These are phyloP conservation scores for Galeopsis tetrahit DNA, from an alignment of 257 asterid genomes.

Conservation along the genomic window DNA sequence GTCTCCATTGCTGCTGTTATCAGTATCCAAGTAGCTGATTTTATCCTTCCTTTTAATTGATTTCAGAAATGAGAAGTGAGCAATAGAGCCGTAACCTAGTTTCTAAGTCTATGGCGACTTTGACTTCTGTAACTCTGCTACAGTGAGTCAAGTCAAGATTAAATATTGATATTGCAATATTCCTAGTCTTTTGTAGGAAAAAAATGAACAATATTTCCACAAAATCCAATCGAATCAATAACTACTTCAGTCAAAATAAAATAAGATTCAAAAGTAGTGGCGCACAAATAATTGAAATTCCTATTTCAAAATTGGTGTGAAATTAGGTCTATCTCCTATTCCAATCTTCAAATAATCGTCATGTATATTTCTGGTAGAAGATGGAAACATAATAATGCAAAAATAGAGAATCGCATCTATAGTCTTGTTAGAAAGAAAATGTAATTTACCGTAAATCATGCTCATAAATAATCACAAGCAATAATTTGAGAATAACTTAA, in stretches of 20 bases:
- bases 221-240: no score
- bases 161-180: no score
- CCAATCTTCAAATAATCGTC: not conserved
- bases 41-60: not conserved
- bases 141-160: no score
- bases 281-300: no score
- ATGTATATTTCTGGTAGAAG: not conserved
- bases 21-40: not conserved
- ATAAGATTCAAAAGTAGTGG: no score
- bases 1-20: conserved; percentile 22
- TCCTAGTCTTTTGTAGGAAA: no score
- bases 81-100: not conserved
- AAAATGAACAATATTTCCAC: not conserved
- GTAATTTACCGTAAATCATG: not conserved
- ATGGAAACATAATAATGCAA: no score
- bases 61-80: conserved; percentile 6
- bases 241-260: not conserved
- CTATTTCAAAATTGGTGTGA: not conserved
- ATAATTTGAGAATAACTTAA: not conserved
- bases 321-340: not conserved
- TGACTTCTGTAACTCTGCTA: no score
- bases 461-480: not conserved
- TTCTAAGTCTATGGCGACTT: not conserved
- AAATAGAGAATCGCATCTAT: not conserved
- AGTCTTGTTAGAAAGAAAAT: not conserved